Evolutionary conservation across 768 basidiomycete species (phyloP), one percentile per base, ranked within the genome.

Genomic region (Amanita exitialis): DNA sequence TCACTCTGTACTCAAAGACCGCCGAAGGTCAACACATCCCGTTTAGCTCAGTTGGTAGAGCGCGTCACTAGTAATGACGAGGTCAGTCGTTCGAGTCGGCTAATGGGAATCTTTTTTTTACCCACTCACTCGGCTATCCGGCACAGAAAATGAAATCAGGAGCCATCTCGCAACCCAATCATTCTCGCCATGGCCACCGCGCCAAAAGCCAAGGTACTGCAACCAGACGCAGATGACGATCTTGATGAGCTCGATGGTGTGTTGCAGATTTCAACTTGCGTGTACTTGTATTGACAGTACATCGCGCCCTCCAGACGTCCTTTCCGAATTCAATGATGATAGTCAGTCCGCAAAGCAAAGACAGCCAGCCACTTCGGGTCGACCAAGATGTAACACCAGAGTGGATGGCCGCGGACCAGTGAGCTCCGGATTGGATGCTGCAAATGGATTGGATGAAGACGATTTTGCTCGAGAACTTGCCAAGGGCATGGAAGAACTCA

Each of bases 31-130:
- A 32, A 12, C 30, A 30, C 2, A 30, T 52, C 52, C 52, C 52
- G 44, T 44, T 53, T 53, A 53, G 52, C 52, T 53, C 52, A 53
- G 52, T 53, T 53, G 52, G 52, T 79, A 79, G 78, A 79, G 77
- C 78, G 78, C 76, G 75, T 79, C 76, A 79, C 76, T 80, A 77
- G 72, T 78, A 76, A 78, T 79, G 77, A 77, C 76, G 75, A 78
- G 76, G 75, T 79, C 76, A 77, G 75, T 78, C 74, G 78, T 78
- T 78, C 76, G 55, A 79, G 64, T 76, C 76, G 77, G 76, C 77
- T 74, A 64, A 59, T 44, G 52, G 52, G 52, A 53, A 53, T 42
- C 13, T 34, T 43, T 53, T 44, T 44, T 15, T 38, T 5, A 10
- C 30, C 35, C 10, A 18, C n/a, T 25, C 34, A 48, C 27, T 16